Evolutionary conservation across 768 basidiomycete species (phyloP), one percentile per base, ranked within the genome.

Genomic region (Boletus eberwhitei): DNA sequence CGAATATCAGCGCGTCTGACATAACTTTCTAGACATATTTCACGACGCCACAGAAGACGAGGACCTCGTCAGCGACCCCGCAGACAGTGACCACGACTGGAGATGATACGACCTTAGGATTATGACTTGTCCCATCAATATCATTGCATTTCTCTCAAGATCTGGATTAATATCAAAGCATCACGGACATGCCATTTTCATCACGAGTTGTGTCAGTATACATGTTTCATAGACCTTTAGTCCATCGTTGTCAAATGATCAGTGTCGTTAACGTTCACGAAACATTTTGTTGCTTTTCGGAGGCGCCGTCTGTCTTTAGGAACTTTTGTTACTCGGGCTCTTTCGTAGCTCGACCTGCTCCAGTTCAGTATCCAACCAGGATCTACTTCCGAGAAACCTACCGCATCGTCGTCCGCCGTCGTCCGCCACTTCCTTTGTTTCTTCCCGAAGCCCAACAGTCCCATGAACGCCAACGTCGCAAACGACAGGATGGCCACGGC

Each of bases 1-100:
- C 48, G 26, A 42, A 53, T 35, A 50, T 39, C 37, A 22, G 5
- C 17, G 24, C 17, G 49, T 13, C 50, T 53, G 35, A 57, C 53
- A 22, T 21, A 22, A 38, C 40, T 45, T 36, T 49, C n/a, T 55
- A 85, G 86, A 86, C 56, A 78, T 77, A 37, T 86, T 82, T 58
- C 79, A 84, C 53, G 82, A 85, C 53, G 54, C 70, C 52, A 80
- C 79, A 3, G 82, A 84, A 40, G 67, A 73, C 32, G 80, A 81
- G 2, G 79, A 79, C 24, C 51, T 74, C 21, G 42, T 71, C 49
- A 54, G 39, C 24, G 67, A 71, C 43, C 67, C 67, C 12, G 67
- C 62, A 16, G 73, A 69, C 43, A 59, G 54, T 34, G 72, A 71
- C 22, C 60, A 63, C 35, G 58, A 70, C 32, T 73, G 74, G 73